Percentiles rank a stretch among this genome's conserved stretches.
phyloP scores from a whole-genome alignment of 2,329 filamentous ascomycete genomes.

The Neoarthrinium moseri region DNA sequence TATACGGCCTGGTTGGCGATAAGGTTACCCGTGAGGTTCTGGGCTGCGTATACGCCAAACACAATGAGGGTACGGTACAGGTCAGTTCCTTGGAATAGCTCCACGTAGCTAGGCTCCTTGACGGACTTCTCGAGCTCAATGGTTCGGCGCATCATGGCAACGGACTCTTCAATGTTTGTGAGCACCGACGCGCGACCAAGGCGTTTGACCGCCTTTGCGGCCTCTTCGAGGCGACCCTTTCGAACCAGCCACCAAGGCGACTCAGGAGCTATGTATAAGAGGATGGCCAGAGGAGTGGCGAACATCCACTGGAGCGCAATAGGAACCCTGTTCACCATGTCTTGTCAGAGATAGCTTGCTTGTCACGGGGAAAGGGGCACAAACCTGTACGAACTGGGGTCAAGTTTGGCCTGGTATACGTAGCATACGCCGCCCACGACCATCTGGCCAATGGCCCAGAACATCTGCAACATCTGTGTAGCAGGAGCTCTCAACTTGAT shows the following conservation, averaged over 20 bases:
- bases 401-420: slow-evolving; percentile 49
- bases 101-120: slow-evolving; percentile 45
- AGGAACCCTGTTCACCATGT: slow-evolving; percentile 34
- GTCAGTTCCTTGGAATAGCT: slow-evolving; percentile 50
- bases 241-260: slow-evolving; percentile 12
- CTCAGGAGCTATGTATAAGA: slow-evolving; percentile 7
- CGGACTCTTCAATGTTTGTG: slow-evolving; percentile 39
- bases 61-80: slow-evolving; percentile 54
- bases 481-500: slow-evolving; percentile 53
- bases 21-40: slow-evolving; percentile 63
- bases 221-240: slow-evolving; percentile 7
- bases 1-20: slow-evolving; percentile 65
- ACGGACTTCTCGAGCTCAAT: slow-evolving; percentile 54
- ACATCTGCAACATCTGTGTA: slow-evolving; percentile 35
- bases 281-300: slow-evolving; percentile 7
- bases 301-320: background rate
- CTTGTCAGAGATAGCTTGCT: slow-evolving; percentile 28
- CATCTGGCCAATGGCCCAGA: slow-evolving; percentile 55
- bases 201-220: slow-evolving; percentile 42
- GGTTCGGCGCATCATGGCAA: slow-evolving; percentile 59
- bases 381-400: slow-evolving; percentile 49
- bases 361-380: slow-evolving; percentile 18
- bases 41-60: slow-evolving; percentile 62
- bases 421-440: slow-evolving; percentile 59
- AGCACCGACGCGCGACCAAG: slow-evolving; percentile 41